phyloP scores from a whole-genome alignment of 129 eudicot genomes.

The Artemisia annua region DNA sequence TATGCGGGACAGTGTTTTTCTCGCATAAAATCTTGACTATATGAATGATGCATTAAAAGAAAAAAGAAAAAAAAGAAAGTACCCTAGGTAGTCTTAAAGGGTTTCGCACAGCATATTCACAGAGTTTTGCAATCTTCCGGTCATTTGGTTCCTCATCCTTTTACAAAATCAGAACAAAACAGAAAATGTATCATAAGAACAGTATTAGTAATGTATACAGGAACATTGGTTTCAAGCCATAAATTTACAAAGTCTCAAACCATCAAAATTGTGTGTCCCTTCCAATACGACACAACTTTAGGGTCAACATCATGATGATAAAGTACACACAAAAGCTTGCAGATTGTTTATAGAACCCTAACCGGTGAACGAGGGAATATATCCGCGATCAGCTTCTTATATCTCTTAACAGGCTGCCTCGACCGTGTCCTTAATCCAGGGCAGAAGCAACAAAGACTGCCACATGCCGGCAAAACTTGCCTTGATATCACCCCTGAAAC shows the following conservation, averaged over 20 bases:
- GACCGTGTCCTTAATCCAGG: slow-evolving; percentile 80
- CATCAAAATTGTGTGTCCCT: background rate
- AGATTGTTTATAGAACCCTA: slow-evolving; percentile 15
- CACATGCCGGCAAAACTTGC: slow-evolving; percentile 60
- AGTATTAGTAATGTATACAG: background rate
- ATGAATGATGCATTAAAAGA: too few species aligned
- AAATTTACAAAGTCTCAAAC: background rate
- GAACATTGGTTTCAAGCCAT: background rate
- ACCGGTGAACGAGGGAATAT: slow-evolving; percentile 69
- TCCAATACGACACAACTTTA: background rate
- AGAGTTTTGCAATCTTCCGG: slow-evolving; percentile 61
- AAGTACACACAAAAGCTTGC: background rate
- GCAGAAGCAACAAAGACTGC: slow-evolving; percentile 59
- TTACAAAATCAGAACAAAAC: slow-evolving; percentile 28
- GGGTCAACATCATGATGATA: background rate
- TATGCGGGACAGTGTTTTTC: too few species aligned
- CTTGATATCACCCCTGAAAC: slow-evolving; percentile 55
- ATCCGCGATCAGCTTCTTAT: slow-evolving; percentile 67
- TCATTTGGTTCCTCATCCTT: slow-evolving; percentile 84
- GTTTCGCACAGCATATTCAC: slow-evolving; percentile 83
- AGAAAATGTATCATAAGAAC: background rate
- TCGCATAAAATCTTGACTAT: too few species aligned
- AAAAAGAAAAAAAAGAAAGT: slow-evolving; percentile 17
- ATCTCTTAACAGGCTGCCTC: slow-evolving; percentile 77
- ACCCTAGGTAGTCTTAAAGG: slow-evolving; percentile 88